Base-by-base conservation (phyloP, 805 yeast genomes). In the Metschnikowia hibisci region DNA sequence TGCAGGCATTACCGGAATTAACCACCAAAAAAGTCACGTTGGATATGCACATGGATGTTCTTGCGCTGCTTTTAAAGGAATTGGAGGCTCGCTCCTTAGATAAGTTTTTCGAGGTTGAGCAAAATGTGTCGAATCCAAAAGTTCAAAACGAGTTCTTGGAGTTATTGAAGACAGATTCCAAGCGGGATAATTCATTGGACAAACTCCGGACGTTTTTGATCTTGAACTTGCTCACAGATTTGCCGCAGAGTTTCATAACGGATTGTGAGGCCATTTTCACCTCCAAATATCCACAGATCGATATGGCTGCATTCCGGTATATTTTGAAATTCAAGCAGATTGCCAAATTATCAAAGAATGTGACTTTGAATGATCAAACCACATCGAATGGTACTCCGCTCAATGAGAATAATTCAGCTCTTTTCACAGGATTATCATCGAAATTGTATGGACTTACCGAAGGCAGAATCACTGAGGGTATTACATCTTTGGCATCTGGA, bases 1-100 rank as follows among this genome's bases (percentile, higher is more conserved):
- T 93, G 33, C 89, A 89, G 39, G 89, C 88, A 27, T 74, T 93
- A 44, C 99, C 99, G 3, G 96, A 89, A 62, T 71, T 93, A 47
- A 87, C 97, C 0, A 86, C 88, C 6, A 79, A 95, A 55, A 93
- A 93, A 62, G 74, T 81, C 41, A 80, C 88, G 26, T 83, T 93
- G 54, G 99, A 93, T 67, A 86, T 87, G 82, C 99, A 93, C 66
- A 91, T 93, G 96, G 89, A 87, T 56, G 90, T 93, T 20, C 79
- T 95, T 48, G 87, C 96, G 8, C 78, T 89, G 14, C 69, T 93
- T 41, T 76, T 93, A 46, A 81, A 82, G 57, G 88, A 89, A 52
- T 73, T 93, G 47, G 93, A 91, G 56, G 81, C 84, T n/a, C 84
- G 91, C 51, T 82, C 83, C 13, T 73, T 93, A 53, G 99, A 95